Base-by-base conservation (phyloP, 306 rosid species). In the Citrullus mucosospermus region DNA sequence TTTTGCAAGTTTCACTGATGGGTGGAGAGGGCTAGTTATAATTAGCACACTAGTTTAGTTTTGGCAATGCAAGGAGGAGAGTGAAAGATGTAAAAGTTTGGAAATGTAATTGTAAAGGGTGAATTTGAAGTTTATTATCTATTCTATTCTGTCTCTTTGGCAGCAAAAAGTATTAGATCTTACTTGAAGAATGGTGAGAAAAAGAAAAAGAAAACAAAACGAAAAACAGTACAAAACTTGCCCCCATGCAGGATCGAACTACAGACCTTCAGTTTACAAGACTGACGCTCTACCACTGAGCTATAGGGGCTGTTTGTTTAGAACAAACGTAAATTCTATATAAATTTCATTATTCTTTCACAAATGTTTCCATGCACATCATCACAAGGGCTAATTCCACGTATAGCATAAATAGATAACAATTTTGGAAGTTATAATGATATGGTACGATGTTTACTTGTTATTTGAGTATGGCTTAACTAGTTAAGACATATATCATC, bases 281-380 rank as follows among this genome's bases (percentile, higher is more conserved):
- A 71, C 76, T 71, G 76, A 48, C 76, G 76, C 76, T 71, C 76
- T 71, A 71, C 76, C 76, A 71, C 76, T 71, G 76, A 71, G 76
- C 76, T 71, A 71, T 71, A 71, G 57, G 56, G 76, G 76, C 76
- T 0, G 0, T 6, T 16, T 8, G 70, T 4, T 18, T 14, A 1
- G 10, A 25, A 25, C 28, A 0, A 1, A 25, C 28, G 28, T 25
- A 25, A 0, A 25, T 25, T 25, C 0, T 0, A 25, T 0, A 25
- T 25, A 25, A 25, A 25, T 25, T 25, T 25, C 28, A 25, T 25
- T 25, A 25, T 25, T 25, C 28, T 25, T 25, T 25, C 28, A 25
- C 28, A 25, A 25, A 25, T 25, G 28, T 25, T 25, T 1, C 25
- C 25, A 25, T 25, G 28, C 28, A 25, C 1, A 25, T 25, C 28